These are phyloP conservation scores for Laetiporus sulphureus DNA, from an alignment of 1,284 basidiomycete genomes.

Conservation along the genomic window DNA sequence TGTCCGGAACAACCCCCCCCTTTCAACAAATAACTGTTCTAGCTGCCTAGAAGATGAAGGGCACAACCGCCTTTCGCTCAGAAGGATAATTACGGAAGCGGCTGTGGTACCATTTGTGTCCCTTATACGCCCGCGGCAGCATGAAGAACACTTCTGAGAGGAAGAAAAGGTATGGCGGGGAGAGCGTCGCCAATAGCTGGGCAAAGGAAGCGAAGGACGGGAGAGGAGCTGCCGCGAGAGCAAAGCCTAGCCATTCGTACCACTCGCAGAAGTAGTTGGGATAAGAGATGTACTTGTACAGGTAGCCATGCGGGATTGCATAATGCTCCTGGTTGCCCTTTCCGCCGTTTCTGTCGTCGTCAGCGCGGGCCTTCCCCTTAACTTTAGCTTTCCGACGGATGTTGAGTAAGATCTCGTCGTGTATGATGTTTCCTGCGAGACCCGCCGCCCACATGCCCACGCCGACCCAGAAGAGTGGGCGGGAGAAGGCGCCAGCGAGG, in stretches of 20 bases:
- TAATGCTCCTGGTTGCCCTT: slow-evolving; percentile 46
- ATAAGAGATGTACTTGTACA: slow-evolving; percentile 80
- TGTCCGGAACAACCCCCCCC: too few relatives aligned
- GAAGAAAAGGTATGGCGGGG: slow-evolving; percentile 74
- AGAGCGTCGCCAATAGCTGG: slow-evolving; percentile 21
- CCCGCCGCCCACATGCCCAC: slow-evolving; percentile 64
- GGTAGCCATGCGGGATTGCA: slow-evolving; percentile 74
- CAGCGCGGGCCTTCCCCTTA: slow-evolving; percentile 29
- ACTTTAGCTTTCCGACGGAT: slow-evolving; percentile 44
- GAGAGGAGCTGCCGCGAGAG: slow-evolving; percentile 52
- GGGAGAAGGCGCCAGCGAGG: slow-evolving; percentile 28
- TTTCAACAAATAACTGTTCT: too few relatives aligned
- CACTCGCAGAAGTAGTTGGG: slow-evolving; percentile 94
- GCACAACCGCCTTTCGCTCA: slow-evolving; percentile 46
- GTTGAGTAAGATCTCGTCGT: slow-evolving; percentile 85
- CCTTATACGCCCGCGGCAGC: slow-evolving; percentile 74
- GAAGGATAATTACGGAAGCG: slow-evolving; percentile 55
- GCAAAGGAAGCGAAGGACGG: slow-evolving; percentile 25
- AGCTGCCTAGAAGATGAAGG: slow-evolving; percentile 33
- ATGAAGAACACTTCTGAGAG: slow-evolving; percentile 65
- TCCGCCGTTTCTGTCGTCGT: slow-evolving; percentile 15
- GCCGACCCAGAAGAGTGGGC: slow-evolving; percentile 56
- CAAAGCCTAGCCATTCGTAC: slow-evolving; percentile 81
- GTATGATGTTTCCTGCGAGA: slow-evolving; percentile 73
- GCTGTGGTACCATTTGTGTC: slow-evolving; percentile 75